Base-by-base conservation (phyloP, 2,329 filamentous ascomycete genomes). In the Pezicula carpinea region DNA sequence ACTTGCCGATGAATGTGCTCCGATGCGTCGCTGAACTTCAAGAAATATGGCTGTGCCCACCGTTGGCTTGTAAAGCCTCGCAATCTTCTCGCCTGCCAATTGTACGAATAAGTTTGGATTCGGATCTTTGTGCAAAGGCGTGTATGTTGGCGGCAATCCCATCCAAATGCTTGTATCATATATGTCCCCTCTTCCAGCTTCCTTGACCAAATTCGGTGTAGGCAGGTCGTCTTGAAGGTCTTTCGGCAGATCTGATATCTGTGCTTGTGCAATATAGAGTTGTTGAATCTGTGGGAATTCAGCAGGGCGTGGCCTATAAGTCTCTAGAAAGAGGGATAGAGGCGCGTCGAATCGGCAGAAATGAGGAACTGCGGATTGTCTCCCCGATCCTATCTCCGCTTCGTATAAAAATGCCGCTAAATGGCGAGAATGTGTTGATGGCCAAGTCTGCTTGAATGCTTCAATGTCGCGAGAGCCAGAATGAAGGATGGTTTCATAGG, bases 101-200 rank as follows among this genome's bases (percentile, higher is more conserved):
- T 99, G 93, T 39, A 88, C 80, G 63, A 97, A 96, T 0, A 96
- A 59, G 62, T 99, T 99, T 0, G 89, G 89, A 59, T 97, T 97
- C 0, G 93, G 93, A 60, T 99, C 93, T 46, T 87, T 80, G 66
- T 99, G 93, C 3, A 96, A 72, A 3, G 93, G 90, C 1, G 93
- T 96, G 57, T 89, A 90, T 0, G 91, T 96, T 0, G 89, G 89
- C 33, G 89, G 82, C 13, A 85, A 73, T 1, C 93, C 93, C 11
- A 97, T 76, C 92, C 92, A 99, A 36, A 97, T 72, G 57, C 87
- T 95, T 0, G 86, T 84, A 57, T 77, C 80, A 63, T 97, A 96
- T n/a, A 96, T 68, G 63, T 96, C 91, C 3, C 89, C 89, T 55
- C 79, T 85, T 0, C 87, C 87, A 1, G 80, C 76, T 6, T 70